Evolutionary conservation across 768 basidiomycete species (phyloP).

Genomic region (Tephrocybe rancida): DNA sequence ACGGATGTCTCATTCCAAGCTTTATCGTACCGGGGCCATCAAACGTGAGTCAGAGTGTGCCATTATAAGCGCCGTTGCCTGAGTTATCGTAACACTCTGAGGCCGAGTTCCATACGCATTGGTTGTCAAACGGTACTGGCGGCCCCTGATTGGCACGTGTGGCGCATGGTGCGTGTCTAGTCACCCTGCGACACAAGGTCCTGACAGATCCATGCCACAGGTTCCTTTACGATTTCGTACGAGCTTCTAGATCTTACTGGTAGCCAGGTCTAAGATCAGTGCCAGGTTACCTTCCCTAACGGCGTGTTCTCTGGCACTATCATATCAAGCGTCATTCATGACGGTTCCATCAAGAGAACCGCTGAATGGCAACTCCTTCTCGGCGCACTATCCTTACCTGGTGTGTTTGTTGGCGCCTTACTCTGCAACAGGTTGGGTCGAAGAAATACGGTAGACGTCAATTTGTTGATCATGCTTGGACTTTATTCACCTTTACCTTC

Average conservation of each 20-base stretch:
- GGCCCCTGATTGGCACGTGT: conserved; percentile 66
- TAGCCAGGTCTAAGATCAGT: neutral
- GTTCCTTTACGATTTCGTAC: neutral
- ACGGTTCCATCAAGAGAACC: conserved; percentile 54
- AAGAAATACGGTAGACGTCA: conserved; percentile 47
- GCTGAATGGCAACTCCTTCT: conserved; percentile 75
- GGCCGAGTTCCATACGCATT: conserved; percentile 63
- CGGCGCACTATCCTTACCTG: conserved; percentile 64
- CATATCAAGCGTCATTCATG: conserved; percentile 65
- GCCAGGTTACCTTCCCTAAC: conserved; percentile 69
- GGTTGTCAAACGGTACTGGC: conserved; percentile 68
- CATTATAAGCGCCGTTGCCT: no score
- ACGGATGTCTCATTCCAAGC: conserved; percentile 68
- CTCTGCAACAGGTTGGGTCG: conserved; percentile 49
- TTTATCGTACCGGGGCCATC: conserved; percentile 67
- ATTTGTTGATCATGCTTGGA: neutral
- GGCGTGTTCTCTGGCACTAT: conserved; percentile 48
- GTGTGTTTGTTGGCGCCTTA: conserved; percentile 51
- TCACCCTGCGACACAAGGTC: neutral
- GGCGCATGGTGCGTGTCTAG: conserved; percentile 62
- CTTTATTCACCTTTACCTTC: neutral
- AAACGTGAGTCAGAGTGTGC: conserved; percentile 58
- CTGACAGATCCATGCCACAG: no score
- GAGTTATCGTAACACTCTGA: conserved; percentile 18
- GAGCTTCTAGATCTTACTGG: neutral